Conservation (phyloP, 2,329 filamentous ascomycete genomes). For the Exutisphaerella laricina region DNA sequence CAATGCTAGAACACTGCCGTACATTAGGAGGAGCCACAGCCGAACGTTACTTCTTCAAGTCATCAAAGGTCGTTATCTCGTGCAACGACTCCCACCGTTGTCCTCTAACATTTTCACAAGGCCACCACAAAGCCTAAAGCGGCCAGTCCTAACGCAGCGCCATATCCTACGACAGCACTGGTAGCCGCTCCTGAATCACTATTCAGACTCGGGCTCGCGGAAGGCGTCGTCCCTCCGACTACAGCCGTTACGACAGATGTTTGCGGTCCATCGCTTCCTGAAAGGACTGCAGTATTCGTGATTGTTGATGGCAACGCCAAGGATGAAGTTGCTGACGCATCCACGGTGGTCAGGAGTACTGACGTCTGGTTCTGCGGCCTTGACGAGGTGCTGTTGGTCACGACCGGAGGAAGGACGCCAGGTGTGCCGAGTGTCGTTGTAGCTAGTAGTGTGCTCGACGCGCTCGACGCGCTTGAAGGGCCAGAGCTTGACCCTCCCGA, state of each 20-base stretch:
- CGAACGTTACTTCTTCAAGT: too few relatives aligned
- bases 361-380: slow-evolving; percentile 12
- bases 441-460: slow-evolving; percentile 7
- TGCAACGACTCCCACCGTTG: too few relatives aligned
- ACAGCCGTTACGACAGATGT: not conserved
- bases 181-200: not conserved
- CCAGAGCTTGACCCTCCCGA: slow-evolving; percentile 1
- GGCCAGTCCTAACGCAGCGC: not conserved
- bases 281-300: slow-evolving; percentile 11
- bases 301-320: slow-evolving; percentile 11
- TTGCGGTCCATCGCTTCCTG: not conserved
- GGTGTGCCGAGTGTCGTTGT: slow-evolving; percentile 1
- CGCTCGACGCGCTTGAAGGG: slow-evolving; percentile 6
- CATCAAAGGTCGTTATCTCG: too few relatives aligned
- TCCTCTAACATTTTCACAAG: too few relatives aligned
- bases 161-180: not conserved
- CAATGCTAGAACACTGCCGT: too few relatives aligned
- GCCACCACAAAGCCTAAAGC: too few relatives aligned
- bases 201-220: slow-evolving; percentile 1
- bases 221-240: not conserved
- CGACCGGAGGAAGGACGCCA: not conserved
- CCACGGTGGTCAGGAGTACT: slow-evolving; percentile 12
- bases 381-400: slow-evolving; percentile 8
- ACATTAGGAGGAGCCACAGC: too few relatives aligned
- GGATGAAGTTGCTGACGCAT: not conserved